Evolutionary conservation across 1,284 basidiomycete genomes (phyloP).

Genomic region (Prillingera fragicola): DNA sequence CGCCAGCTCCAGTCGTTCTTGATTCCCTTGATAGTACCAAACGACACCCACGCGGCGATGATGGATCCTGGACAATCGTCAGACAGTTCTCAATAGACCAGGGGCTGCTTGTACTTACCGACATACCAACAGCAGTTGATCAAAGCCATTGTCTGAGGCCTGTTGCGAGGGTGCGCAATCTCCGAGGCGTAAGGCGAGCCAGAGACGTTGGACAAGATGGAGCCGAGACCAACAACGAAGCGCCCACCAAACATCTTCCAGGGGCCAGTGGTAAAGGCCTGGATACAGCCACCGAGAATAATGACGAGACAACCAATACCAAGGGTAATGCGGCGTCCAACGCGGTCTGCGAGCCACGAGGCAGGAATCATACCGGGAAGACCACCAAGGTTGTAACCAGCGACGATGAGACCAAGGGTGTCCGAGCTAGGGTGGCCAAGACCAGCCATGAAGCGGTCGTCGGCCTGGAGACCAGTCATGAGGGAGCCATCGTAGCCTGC

Average conservation of each 20-base stretch:
- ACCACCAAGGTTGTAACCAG: slow-evolving; percentile 6
- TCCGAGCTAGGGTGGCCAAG: slow-evolving; percentile 10
- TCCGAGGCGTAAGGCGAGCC: slow-evolving; percentile 7
- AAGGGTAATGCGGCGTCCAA: slow-evolving; percentile 10
- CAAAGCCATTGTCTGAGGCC: slow-evolving; percentile 5
- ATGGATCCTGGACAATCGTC: too few species aligned
- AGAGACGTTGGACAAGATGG: not conserved
- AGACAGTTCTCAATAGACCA: too few species aligned
- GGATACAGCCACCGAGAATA: slow-evolving; percentile 7
- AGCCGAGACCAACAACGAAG: slow-evolving; percentile 11
- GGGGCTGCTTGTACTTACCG: too few species aligned
- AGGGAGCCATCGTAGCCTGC: slow-evolving; percentile 17
- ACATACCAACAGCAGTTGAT: slow-evolving; percentile 12
- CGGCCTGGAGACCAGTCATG: slow-evolving; percentile 13
- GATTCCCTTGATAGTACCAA: slow-evolving; percentile 8
- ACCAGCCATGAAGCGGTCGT: slow-evolving; percentile 1
- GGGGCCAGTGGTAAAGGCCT: slow-evolving; percentile 7
- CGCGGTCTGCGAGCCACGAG: slow-evolving; percentile 7
- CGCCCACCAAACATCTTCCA: slow-evolving; percentile 11
- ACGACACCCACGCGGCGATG: slow-evolving; percentile 15
- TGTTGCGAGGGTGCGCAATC: slow-evolving; percentile 14
- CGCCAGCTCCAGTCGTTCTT: slow-evolving; percentile 14
- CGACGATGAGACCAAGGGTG: slow-evolving; percentile 13
- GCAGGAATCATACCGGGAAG: slow-evolving; percentile 6
- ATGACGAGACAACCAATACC: slow-evolving; percentile 10